Evolutionary conservation across 129 eudicot genomes (phyloP).

Genomic region (Rutidosis leptorrhynchoides): DNA sequence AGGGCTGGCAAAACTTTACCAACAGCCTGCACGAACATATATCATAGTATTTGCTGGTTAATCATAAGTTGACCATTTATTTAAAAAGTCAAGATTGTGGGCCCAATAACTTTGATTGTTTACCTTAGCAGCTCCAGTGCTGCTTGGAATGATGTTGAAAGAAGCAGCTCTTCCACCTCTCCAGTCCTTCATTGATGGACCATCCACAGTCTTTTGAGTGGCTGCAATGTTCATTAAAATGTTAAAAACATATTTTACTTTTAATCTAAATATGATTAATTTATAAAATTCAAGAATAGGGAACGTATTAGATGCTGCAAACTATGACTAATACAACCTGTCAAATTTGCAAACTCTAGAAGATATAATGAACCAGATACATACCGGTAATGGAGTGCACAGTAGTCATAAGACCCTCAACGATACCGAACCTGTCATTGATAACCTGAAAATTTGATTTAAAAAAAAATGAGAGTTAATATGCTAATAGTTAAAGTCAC

Average conservation of each 20-base stretch:
- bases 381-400: slow-evolving; percentile 40
- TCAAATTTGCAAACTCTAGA: background rate
- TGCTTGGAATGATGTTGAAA: slow-evolving; percentile 81
- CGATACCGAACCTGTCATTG: slow-evolving; percentile 38
- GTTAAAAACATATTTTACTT: background rate
- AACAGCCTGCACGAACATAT: slow-evolving; percentile 40
- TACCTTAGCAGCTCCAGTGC: slow-evolving; percentile 92
- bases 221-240: slow-evolving; percentile 22
- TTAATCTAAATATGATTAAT: background rate
- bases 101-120: background rate
- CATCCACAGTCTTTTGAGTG: slow-evolving; percentile 69
- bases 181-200: slow-evolving; percentile 88
- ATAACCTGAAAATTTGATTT: slow-evolving; percentile 27
- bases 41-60: background rate
- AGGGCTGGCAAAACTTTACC: slow-evolving; percentile 55
- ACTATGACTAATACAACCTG: background rate
- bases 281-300: too few relatives aligned
- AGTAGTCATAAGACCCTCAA: slow-evolving; percentile 37
- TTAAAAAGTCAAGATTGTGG: background rate
- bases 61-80: background rate
- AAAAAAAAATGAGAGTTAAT: background rate
- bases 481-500: background rate
- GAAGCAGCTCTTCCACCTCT: slow-evolving; percentile 94
- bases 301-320: background rate
- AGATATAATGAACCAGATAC: background rate